Evolutionary conservation across 2,329 filamentous ascomycete genomes (phyloP).

Genomic region (Penicillium janthinellum): DNA sequence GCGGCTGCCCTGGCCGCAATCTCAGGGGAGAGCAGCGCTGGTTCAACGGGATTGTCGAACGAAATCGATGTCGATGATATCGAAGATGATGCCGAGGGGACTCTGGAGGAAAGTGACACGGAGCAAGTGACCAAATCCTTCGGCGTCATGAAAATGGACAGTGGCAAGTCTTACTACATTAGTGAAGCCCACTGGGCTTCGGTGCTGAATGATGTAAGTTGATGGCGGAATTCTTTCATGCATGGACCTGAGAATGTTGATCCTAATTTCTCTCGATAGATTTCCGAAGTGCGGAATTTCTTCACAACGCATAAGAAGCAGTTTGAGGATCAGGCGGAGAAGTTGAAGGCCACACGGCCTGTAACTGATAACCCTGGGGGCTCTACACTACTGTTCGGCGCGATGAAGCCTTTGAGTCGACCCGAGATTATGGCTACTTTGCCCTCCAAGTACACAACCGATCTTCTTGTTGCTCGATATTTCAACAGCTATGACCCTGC

Average conservation of each 20-base stretch:
- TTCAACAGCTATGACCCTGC: conserved; percentile 78
- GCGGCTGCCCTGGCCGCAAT: conserved; percentile 63
- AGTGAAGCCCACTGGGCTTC: conserved; percentile 84
- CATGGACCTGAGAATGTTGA: not conserved
- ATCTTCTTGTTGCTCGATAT: conserved; percentile 82
- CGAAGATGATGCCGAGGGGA: conserved; percentile 61
- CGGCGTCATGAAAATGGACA: conserved; percentile 81
- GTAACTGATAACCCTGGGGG: conserved; percentile 62
- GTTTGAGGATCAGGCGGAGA: conserved; percentile 77
- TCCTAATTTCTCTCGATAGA: conserved; percentile 47
- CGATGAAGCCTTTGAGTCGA: conserved; percentile 68
- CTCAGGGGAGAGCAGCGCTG: conserved; percentile 44
- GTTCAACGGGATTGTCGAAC: conserved; percentile 41
- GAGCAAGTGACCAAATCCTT: conserved; percentile 73
- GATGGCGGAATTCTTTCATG: not conserved
- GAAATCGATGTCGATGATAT: conserved; percentile 48
- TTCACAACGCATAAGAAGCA: conserved; percentile 86
- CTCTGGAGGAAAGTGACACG: conserved; percentile 66
- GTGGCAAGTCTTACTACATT: conserved; percentile 75
- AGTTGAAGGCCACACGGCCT: conserved; percentile 68
- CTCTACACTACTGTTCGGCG: conserved; percentile 77
- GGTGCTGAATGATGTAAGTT: conserved; percentile 67
- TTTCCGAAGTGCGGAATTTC: conserved; percentile 91
- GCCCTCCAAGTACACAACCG: conserved; percentile 78
- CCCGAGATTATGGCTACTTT: conserved; percentile 77